Evolutionary conservation across 305 asterid genomes (phyloP).

Genomic region (Fraxinus platypoda): DNA sequence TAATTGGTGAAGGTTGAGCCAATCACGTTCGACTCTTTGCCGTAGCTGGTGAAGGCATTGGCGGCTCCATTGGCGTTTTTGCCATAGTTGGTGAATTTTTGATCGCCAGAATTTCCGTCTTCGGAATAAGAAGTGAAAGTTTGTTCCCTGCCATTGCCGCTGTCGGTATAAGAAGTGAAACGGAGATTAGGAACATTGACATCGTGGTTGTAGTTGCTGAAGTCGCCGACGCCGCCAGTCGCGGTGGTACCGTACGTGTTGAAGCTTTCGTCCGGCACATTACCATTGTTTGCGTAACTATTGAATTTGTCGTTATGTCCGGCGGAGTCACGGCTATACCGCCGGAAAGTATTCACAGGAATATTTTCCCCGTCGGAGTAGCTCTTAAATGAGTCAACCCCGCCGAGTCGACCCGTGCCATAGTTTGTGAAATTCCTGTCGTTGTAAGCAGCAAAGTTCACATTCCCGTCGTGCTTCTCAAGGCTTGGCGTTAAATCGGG

Average conservation of each 20-base stretch:
- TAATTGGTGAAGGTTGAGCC: slow-evolving; percentile 58
- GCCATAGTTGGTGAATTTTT: slow-evolving; percentile 67
- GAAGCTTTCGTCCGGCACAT: slow-evolving; percentile 72
- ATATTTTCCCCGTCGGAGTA: slow-evolving; percentile 44
- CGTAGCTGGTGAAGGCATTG: slow-evolving; percentile 53
- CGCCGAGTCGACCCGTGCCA: slow-evolving; percentile 45
- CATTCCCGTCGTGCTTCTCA: slow-evolving; percentile 45
- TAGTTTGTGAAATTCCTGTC: slow-evolving; percentile 57
- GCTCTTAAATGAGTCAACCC: slow-evolving; percentile 38
- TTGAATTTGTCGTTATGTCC: slow-evolving; percentile 61
- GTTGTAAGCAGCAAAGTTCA: slow-evolving; percentile 34
- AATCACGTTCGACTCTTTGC: slow-evolving; percentile 51
- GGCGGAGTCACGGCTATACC: slow-evolving; percentile 56
- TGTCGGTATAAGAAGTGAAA: slow-evolving; percentile 71
- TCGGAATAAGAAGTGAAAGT: slow-evolving; percentile 43
- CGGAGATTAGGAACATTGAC: slow-evolving; percentile 59
- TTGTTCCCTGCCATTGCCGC: slow-evolving; percentile 51
- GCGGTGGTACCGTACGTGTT: slow-evolving; percentile 63
- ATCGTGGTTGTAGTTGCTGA: slow-evolving; percentile 38
- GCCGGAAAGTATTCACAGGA: slow-evolving; percentile 45
- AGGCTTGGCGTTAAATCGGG: slow-evolving; percentile 60
- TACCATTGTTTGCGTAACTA: slow-evolving; percentile 45
- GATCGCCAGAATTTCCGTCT: slow-evolving; percentile 58
- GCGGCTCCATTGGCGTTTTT: slow-evolving; percentile 60
- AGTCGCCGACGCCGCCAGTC: slow-evolving; percentile 61